Evolutionary conservation across 805 yeast species (phyloP).

Genomic region (Starmerella floris): DNA sequence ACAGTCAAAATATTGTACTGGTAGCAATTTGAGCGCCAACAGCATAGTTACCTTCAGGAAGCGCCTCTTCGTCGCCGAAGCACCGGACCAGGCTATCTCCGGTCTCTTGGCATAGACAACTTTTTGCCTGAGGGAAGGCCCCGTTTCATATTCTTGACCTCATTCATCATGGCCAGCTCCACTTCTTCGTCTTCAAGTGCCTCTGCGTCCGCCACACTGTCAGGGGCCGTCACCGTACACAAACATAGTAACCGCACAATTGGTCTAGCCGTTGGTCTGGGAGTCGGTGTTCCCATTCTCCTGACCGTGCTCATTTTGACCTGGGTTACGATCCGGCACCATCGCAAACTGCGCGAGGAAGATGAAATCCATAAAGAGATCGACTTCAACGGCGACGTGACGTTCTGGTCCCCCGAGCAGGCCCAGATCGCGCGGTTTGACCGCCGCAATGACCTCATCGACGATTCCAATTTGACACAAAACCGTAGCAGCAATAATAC

Average conservation of each 20-base stretch:
- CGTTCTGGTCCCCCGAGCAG: constrained; percentile 13
- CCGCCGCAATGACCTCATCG: not conserved
- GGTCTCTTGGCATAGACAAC: too few relatives aligned
- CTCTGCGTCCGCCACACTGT: not conserved
- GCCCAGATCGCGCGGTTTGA: not conserved
- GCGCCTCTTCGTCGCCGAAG: too few relatives aligned
- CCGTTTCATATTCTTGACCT: too few relatives aligned
- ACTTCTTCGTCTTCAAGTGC: not conserved
- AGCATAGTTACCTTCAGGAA: too few relatives aligned
- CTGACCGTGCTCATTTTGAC: constrained; percentile 25
- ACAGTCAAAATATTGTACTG: too few relatives aligned
- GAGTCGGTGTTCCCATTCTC: constrained; percentile 31
- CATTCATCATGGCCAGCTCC: too few relatives aligned
- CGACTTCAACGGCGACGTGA: constrained; percentile 29
- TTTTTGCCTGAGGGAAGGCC: too few relatives aligned
- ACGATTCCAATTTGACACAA: not conserved
- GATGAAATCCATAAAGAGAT: constrained; percentile 27
- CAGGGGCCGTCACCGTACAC: not conserved
- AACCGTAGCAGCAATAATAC: not conserved
- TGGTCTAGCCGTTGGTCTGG: constrained; percentile 26
- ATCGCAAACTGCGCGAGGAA: constrained; percentile 26
- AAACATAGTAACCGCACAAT: constrained; percentile 8
- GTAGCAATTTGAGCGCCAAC: too few relatives aligned
- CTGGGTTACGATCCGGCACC: constrained; percentile 27
- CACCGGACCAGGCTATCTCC: too few relatives aligned